Evolutionary conservation across 306 rosid species (phyloP).

Genomic region (Quercus alba): DNA sequence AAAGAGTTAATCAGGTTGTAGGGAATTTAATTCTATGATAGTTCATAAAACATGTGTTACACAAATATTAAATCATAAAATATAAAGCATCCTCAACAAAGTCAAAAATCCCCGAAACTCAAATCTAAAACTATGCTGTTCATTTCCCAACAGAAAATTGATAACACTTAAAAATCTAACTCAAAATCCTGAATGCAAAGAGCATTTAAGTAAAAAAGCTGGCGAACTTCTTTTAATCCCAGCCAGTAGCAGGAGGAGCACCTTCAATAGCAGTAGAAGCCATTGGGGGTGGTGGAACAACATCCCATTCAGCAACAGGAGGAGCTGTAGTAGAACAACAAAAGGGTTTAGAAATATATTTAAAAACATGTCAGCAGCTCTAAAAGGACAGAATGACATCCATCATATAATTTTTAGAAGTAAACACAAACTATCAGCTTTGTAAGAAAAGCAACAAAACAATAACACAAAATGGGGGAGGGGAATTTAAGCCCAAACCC

Average conservation of each 20-base stretch:
- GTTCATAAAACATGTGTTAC: neutral
- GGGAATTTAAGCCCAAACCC: too few species aligned
- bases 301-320: neutral
- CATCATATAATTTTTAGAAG: neutral
- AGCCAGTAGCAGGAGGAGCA: neutral
- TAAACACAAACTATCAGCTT: neutral
- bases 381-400: neutral
- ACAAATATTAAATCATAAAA: neutral
- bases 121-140: neutral
- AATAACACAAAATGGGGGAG: neutral
- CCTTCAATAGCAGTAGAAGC: neutral
- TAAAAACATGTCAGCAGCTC: neutral
- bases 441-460: neutral
- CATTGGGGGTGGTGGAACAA: neutral
- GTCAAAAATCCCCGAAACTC: neutral
- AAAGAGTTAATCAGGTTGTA: too few species aligned
- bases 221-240: neutral
- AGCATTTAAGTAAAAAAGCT: neutral
- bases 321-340: neutral
- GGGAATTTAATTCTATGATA: neutral
- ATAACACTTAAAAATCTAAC: neutral
- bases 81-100: neutral
- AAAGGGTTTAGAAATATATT: neutral
- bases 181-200: neutral
- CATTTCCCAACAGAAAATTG: neutral